These are phyloP conservation scores for Arachnomyces sp. DNA, from an alignment of 2,329 filamentous ascomycete genomes.

Conservation along the genomic window DNA sequence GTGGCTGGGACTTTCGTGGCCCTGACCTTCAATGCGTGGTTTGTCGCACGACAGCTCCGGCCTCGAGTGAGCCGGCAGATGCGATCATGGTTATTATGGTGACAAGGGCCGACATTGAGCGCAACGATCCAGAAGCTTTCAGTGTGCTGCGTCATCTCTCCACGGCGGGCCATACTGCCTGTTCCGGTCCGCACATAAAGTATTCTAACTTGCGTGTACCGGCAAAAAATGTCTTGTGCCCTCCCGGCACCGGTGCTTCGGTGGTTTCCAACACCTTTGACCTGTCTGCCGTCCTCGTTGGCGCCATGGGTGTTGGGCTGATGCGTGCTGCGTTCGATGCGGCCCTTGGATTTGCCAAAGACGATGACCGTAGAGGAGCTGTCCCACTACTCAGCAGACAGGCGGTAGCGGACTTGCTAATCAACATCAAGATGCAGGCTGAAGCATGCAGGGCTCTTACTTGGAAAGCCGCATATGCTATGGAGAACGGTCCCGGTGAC, in stretches of 20 bases:
- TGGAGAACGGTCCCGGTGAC: slow-evolving; percentile 37
- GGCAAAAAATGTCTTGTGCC: slow-evolving; percentile 39
- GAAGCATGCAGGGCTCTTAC: slow-evolving; percentile 45
- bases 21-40: slow-evolving; percentile 48
- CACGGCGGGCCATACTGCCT: slow-evolving; percentile 42
- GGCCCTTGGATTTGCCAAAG: slow-evolving; percentile 44
- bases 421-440: slow-evolving; percentile 45
- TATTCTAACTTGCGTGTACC: slow-evolving; percentile 45
- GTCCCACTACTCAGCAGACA: slow-evolving; percentile 43
- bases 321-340: slow-evolving; percentile 49
- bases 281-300: slow-evolving; percentile 42
- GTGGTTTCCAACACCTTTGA: slow-evolving; percentile 41
- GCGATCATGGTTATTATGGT: slow-evolving; percentile 46
- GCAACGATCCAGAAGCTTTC: slow-evolving; percentile 39
- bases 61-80: slow-evolving; percentile 14
- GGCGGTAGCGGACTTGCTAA: slow-evolving; percentile 45
- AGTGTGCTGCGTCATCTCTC: slow-evolving; percentile 40
- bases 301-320: slow-evolving; percentile 48
- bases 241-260: slow-evolving; percentile 36
- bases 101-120: slow-evolving; percentile 40
- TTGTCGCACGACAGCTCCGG: slow-evolving; percentile 30
- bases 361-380: slow-evolving; percentile 39
- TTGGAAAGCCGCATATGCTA: slow-evolving; percentile 44
- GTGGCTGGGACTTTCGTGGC: slow-evolving; percentile 47
- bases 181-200: slow-evolving; percentile 43